Evolutionary conservation across 345 rosid genomes (phyloP), one percentile per base, ranked within the genome.

Genomic region (Orychophragmus violaceus): DNA sequence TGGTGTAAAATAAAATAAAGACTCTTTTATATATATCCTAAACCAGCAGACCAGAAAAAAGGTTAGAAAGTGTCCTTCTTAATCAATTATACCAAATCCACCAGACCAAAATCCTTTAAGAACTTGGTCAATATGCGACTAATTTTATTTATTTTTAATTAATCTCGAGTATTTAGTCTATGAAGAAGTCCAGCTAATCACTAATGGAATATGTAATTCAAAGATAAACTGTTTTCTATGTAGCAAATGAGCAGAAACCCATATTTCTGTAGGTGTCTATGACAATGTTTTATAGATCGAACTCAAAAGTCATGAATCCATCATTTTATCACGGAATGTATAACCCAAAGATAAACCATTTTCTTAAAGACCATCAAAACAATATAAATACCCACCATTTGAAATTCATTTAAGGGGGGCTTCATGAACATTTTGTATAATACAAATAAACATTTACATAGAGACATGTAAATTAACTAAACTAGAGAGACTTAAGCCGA

Each of bases 1-100:
- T 48, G 53, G 53, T 57, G 45, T 55, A 36, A 35, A 63, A 71
- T 33, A 54, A 5, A 39, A 39, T 17, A 62, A 54, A 11, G 10
- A 54, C 49, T 71, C 22, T 39, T 44, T n/a, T 23, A 62, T 23
- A 62, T 17, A 45, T n/a, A 54, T 53, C 23, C 29, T 29, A 51
- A 37, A 50, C 41, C 12, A 37, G 36, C 10, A 49, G n/a, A 14
- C 14, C 19, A 3, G n/a, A 19, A 58, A 12, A 55, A 14, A 14
- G 6, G 60, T 69, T 70, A 16, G 21, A 42, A 39, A 23, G 3
- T 63, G 48, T 62, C 64, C 4, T 53, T 53, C 14, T 8, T 49
- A n/a, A 14, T 35, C 11, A 36, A 3, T 36, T 25, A 46, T 55
- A 33, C 41, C 24, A 60, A 21, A 3, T 61, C 17, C 17, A 61